Evolutionary conservation across 192 early-diverging fungal genomes (phyloP).

Genomic region (Coemansia sp.): DNA sequence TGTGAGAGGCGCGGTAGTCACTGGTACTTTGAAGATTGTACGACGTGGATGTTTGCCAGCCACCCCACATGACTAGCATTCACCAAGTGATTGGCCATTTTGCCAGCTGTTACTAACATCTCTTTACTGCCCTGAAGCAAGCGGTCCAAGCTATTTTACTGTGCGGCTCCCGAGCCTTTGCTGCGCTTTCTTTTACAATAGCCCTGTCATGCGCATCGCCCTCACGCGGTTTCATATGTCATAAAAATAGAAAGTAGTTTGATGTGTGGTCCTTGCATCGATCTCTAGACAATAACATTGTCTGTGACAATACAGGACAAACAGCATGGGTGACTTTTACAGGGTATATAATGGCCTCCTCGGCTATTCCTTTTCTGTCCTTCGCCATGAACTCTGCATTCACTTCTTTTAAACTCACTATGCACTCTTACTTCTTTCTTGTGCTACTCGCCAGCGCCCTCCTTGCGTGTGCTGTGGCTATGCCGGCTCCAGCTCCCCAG

Average conservation of each 20-base stretch:
- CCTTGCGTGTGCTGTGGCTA: background rate
- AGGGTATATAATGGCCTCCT: background rate
- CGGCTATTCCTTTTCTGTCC: background rate
- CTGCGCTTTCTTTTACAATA: background rate
- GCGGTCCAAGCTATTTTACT: background rate
- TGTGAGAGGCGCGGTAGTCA: background rate
- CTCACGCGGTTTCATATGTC: background rate
- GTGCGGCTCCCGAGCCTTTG: background rate
- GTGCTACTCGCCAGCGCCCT: background rate
- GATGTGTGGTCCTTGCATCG: background rate
- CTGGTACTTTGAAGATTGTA: background rate
- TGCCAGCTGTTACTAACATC: background rate
- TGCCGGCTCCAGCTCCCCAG: conserved; percentile 1
- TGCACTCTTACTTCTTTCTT: background rate
- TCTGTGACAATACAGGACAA: background rate
- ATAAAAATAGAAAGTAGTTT: background rate
- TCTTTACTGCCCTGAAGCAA: background rate
- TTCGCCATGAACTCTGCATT: background rate
- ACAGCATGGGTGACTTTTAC: background rate
- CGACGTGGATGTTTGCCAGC: conserved; percentile 9
- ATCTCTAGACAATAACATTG: background rate
- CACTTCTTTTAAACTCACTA: background rate
- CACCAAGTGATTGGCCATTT: background rate
- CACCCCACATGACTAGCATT: background rate
- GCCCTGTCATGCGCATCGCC: background rate